phyloP scores from a whole-genome alignment of 2,329 filamentous ascomycete species.

The Furcasterigmium sp. region DNA sequence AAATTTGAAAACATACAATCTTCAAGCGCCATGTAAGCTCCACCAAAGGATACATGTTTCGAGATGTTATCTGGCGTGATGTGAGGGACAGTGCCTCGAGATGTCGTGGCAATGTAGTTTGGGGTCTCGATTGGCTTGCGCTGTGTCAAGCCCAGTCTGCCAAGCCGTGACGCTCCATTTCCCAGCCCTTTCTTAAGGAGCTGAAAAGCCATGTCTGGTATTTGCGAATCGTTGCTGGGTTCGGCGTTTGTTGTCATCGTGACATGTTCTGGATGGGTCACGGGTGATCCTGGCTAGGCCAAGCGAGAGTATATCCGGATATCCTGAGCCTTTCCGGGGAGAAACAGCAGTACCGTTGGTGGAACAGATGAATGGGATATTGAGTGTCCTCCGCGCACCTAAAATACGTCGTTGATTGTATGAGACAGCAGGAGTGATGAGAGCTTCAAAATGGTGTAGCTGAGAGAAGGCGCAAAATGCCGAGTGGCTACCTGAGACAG shows the following conservation, averaged over 20 bases:
- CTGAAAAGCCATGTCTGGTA: slow-evolving; percentile 35
- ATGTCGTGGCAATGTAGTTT: slow-evolving; percentile 73
- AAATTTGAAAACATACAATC: slow-evolving; percentile 68
- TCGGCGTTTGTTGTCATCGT: slow-evolving; percentile 17
- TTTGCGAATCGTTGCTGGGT: slow-evolving; percentile 9
- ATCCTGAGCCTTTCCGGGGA: too few relatives aligned
- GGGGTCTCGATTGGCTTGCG: slow-evolving; percentile 73
- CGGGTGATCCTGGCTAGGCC: too few relatives aligned
- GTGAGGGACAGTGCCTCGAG: slow-evolving; percentile 81
- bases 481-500: too few relatives aligned
- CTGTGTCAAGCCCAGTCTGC: slow-evolving; percentile 55
- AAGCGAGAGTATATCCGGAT: too few relatives aligned
- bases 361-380: too few relatives aligned
- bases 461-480: too few relatives aligned
- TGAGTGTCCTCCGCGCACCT: too few relatives aligned
- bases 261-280: slow-evolving; percentile 8
- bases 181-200: slow-evolving; percentile 35
- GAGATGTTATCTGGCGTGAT: slow-evolving; percentile 77
- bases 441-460: too few relatives aligned
- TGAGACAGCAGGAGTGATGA: too few relatives aligned
- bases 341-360: too few relatives aligned
- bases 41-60: slow-evolving; percentile 59
- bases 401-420: too few relatives aligned
- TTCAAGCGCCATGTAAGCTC: slow-evolving; percentile 79
- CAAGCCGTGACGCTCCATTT: slow-evolving; percentile 56